A percentile compares a stretch with the other conserved stretches of the same genome.
phyloP scores from a whole-genome alignment of 257 asterid species.

The Anisodus acutangulus region DNA sequence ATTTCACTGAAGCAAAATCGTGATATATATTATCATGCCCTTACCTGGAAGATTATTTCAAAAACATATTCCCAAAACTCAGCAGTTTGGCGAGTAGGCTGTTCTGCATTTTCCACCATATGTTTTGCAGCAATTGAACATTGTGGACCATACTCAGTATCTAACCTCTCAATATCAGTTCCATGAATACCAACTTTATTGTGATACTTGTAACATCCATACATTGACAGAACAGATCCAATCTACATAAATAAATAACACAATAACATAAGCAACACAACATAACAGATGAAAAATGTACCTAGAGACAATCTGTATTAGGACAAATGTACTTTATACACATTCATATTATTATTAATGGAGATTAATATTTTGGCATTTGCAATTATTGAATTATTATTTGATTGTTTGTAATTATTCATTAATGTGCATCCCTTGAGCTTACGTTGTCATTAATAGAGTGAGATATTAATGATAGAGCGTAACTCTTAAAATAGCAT shows the following conservation, averaged over 20 bases:
- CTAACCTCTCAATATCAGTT: constrained; percentile 41
- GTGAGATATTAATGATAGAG: too few relatives aligned
- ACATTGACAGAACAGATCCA: constrained; percentile 80
- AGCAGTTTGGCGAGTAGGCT: constrained; percentile 53
- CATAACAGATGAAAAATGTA: background rate
- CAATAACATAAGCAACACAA: background rate
- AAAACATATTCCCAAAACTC: constrained; percentile 72
- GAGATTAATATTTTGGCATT: too few relatives aligned
- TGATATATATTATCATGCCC: constrained; percentile 18
- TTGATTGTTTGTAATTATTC: too few relatives aligned
- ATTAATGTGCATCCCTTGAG: too few relatives aligned
- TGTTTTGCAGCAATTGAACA: constrained; percentile 39
- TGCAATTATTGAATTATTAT: too few relatives aligned
- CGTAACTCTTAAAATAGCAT: too few relatives aligned
- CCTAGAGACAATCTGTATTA: too few relatives aligned
- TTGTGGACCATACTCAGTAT: constrained; percentile 52
- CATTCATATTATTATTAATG: too few relatives aligned
- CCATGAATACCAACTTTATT: constrained; percentile 37
- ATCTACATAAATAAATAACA: constrained; percentile 49
- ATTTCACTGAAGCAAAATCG: background rate
- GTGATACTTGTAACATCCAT: constrained; percentile 61
- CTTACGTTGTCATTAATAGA: too few relatives aligned
- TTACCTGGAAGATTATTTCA: constrained; percentile 88
- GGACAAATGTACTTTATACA: too few relatives aligned
- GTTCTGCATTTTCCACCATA: constrained; percentile 38